phyloP scores from a whole-genome alignment of 345 rosid species.

The Pistacia atlantica region DNA sequence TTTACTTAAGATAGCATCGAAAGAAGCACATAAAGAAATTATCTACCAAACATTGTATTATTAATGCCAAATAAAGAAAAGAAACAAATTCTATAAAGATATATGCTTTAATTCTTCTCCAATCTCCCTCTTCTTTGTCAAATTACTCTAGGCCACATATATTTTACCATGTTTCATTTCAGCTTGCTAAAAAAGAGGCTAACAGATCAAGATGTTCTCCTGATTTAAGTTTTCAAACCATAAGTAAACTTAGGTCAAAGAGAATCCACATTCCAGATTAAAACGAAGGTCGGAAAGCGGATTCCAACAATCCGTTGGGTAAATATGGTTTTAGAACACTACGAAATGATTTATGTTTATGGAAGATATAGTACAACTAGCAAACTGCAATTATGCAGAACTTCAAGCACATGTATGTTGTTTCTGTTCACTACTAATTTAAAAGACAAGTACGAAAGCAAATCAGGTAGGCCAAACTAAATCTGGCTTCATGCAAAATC shows the following conservation, averaged over 20 bases:
- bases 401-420: not conserved
- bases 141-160: too few species aligned
- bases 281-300: not conserved
- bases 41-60: conserved; percentile 9
- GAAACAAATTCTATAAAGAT: not conserved
- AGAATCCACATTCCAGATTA: not conserved
- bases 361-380: not conserved
- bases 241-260: not conserved
- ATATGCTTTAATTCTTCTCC: not conserved
- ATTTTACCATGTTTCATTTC: too few species aligned
- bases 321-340: not conserved
- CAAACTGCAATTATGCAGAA: not conserved
- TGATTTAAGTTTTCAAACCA: too few species aligned
- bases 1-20: conserved; percentile 37
- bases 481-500: not conserved
- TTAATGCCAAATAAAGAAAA: not conserved
- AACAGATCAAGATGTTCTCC: too few species aligned
- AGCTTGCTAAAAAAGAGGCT: too few species aligned
- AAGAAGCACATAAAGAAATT: conserved; percentile 13
- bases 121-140: not conserved
- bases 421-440: not conserved
- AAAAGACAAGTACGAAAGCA: not conserved
- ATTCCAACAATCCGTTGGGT: not conserved
- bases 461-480: not conserved
- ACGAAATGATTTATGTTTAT: not conserved